These are phyloP conservation scores for Pythium brassicae DNA, from an alignment of 352 stramenopile genomes.

Conservation along the genomic window DNA sequence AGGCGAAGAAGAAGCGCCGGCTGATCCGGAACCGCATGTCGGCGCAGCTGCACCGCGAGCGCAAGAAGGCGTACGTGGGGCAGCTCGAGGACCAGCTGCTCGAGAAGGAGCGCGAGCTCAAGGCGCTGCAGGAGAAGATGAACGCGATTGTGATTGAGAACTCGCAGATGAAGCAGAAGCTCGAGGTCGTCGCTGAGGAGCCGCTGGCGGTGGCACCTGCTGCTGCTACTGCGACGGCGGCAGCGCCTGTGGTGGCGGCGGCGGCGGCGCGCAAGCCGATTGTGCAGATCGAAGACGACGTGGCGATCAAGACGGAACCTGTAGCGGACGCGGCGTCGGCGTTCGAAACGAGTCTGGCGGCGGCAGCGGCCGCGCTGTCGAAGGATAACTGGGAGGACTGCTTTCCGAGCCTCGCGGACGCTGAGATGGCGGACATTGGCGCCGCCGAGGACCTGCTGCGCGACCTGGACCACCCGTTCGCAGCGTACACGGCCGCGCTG, in stretches of 20 bases:
- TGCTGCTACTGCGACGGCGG: too few species aligned
- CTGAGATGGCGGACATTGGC: constrained; percentile 46
- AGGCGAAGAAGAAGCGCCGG: constrained; percentile 87
- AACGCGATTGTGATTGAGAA: constrained; percentile 63
- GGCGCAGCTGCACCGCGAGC: constrained; percentile 81
- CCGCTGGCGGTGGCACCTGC: not conserved
- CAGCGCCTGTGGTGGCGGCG: not conserved
- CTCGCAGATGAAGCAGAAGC: constrained; percentile 54
- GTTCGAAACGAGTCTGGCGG: constrained; percentile 24
- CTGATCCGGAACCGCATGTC: constrained; percentile 88
- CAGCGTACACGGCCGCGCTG: constrained; percentile 15
- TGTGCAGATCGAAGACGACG: constrained; percentile 15
- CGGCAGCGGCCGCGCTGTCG: constrained; percentile 18
- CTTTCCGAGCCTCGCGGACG: constrained; percentile 50
- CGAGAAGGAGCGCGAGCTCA: constrained; percentile 77
- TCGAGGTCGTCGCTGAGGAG: constrained; percentile 7
- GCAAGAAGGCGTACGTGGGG: constrained; percentile 86
- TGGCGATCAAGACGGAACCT: constrained; percentile 65
- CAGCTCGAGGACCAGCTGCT: constrained; percentile 82
- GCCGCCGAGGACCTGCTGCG: constrained; percentile 69
- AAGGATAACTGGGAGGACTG: constrained; percentile 50
- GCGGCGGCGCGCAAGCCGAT: not conserved
- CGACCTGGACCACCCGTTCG: constrained; percentile 71
- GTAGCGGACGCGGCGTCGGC: constrained; percentile 13
- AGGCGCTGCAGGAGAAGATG: constrained; percentile 70